Evolutionary conservation across 495 filamentous ascomycete genomes (phyloP), one percentile per base, ranked within the genome.

Genomic region (Trichoderma asperelloides): DNA sequence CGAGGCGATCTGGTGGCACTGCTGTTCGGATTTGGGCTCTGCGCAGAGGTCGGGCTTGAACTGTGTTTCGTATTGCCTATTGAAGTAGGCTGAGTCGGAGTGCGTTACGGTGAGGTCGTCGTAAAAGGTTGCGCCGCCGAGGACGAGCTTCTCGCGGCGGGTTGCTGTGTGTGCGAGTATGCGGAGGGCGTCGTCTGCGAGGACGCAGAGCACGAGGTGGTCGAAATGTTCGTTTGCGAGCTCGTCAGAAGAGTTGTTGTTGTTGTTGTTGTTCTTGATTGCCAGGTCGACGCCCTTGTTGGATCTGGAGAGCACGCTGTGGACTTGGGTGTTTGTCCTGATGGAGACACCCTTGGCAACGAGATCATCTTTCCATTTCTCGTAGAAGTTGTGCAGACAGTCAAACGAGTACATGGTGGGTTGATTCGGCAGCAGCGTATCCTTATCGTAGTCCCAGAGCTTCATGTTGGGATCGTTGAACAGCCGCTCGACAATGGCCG

Each of bases 91-190:
- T n/a, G 78, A 75, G 76, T 96, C 91, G 62, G 80, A 85, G 74
- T 96, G 91, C 28, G 91, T 95, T 73, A 95, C 85, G 30, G 91
- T 96, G 69, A 94, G 85, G 74, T 96, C 91, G 79, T 93, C 86
- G 74, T 82, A 91, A 75, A 92, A 93, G 66, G 84, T 87, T n/a
- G 89, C 89, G 47, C 86, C 86, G 43, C 88, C 87, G 0, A 94
- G 85, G 41, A 94, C 86, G 28, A 78, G 85, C 37, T 76, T 82
- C 72, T 94, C 91, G 49, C 80, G 80, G 80, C 84, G 85, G 30
- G 84, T 86, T 30, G 89, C 81, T 37, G 86, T 85, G 45, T 79
- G 76, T 66, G 81, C 85, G 4, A 93, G 82, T 1, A 94, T 79
- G 12, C 82, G 81, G 64, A 87, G 85, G 11, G 90, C 86, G 43